phyloP scores from a whole-genome alignment of 768 basidiomycete genomes.

The Steccherinum ochraceum region DNA sequence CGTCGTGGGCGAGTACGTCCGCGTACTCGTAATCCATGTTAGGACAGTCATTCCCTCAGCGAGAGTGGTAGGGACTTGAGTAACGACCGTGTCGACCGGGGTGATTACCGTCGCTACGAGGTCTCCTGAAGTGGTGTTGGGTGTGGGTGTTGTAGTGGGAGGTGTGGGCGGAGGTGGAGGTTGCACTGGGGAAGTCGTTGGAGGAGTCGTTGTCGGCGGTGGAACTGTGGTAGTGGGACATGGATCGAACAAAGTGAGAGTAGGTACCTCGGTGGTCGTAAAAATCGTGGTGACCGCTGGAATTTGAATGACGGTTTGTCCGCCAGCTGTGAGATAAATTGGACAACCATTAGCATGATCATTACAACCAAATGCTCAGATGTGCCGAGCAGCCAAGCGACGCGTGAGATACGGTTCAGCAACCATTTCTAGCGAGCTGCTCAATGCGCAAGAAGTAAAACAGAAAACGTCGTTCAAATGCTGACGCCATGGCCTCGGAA shows the following conservation, averaged over 20 bases:
- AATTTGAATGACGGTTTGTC: constrained; percentile 28
- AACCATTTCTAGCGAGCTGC: no score
- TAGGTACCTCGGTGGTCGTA: constrained; percentile 23
- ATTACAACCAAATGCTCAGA: no score
- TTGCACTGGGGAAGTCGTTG: not conserved
- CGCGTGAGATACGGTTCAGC: no score
- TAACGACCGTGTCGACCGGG: constrained; percentile 15
- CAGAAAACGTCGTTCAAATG: no score
- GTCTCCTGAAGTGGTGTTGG: not conserved
- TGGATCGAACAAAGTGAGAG: constrained; percentile 36
- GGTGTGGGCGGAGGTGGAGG: not conserved
- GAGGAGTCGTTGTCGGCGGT: constrained; percentile 1
- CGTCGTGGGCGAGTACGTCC: constrained; percentile 27
- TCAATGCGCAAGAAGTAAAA: no score
- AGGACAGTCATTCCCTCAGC: constrained; percentile 34
- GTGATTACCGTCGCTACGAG: constrained; percentile 6
- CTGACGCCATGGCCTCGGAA: not conserved
- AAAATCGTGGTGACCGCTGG: constrained; percentile 33
- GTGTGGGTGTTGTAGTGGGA: not conserved
- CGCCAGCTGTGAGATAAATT: constrained; percentile 16
- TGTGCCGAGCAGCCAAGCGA: no score
- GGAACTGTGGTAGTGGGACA: constrained; percentile 17
- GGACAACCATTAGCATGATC: no score
- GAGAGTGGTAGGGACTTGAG: constrained; percentile 30
- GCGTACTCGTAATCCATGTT: constrained; percentile 29